Evolutionary conservation across 2,329 filamentous ascomycete genomes (phyloP).

Genomic region (Exophiala oligosperma): DNA sequence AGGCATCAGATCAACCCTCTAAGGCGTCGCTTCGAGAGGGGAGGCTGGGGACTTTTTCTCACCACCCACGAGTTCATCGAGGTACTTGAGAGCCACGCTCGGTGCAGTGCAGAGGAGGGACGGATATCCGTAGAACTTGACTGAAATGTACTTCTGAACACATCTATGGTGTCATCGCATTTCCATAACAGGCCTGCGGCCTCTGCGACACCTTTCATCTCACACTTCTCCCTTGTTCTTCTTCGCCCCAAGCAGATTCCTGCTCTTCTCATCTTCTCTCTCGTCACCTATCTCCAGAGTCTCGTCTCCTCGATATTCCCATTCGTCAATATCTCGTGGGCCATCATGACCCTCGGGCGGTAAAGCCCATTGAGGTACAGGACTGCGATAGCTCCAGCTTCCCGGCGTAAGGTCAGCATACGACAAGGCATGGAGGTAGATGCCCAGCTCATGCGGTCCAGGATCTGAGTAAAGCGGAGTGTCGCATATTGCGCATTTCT

Average conservation of each 20-base stretch:
- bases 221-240: constrained; percentile 22
- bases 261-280: constrained; percentile 26
- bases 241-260: constrained; percentile 21
- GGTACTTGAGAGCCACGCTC: too few species aligned
- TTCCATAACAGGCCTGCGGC: neutral
- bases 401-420: constrained; percentile 78
- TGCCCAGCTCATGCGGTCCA: constrained; percentile 81
- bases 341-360: constrained; percentile 73
- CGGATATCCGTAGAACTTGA: too few species aligned
- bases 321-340: constrained; percentile 63
- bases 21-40: neutral
- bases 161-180: neutral
- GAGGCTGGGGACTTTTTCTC: neutral
- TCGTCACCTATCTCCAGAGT: constrained; percentile 40
- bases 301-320: constrained; percentile 39
- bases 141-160: neutral
- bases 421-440: constrained; percentile 89
- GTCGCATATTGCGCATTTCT: constrained; percentile 75
- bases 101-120: too few species aligned
- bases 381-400: constrained; percentile 82
- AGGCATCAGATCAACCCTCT: too few species aligned
- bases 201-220: neutral
- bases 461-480: constrained; percentile 94
- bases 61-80: neutral
- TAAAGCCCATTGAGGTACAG: constrained; percentile 81